Conservation (phyloP, 345 rosid species). For the Geranium rotundifolium region DNA sequence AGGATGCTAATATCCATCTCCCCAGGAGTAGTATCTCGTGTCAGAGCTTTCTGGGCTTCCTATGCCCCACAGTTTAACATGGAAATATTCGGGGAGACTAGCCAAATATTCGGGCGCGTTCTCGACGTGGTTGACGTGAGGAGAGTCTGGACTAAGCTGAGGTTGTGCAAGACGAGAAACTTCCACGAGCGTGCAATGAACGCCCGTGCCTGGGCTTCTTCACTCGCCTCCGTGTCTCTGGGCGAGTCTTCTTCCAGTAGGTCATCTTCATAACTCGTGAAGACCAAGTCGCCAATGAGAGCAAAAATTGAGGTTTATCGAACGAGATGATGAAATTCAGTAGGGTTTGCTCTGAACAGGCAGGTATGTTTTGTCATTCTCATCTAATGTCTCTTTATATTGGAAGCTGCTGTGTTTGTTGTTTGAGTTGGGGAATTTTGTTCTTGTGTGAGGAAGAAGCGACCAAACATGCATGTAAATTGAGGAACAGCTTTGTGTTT, state of each 20-base stretch:
- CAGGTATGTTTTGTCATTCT: no score
- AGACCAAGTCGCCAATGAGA: neutral
- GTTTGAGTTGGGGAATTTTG: conserved; percentile 17
- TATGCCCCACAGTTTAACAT: conserved; percentile 56
- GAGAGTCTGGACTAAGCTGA: conserved; percentile 67
- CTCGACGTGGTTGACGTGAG: conserved; percentile 71
- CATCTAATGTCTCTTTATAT: conserved; percentile 4
- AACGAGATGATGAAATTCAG: neutral
- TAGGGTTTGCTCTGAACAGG: neutral
- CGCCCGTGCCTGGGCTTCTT: conserved; percentile 80
- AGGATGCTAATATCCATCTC: conserved; percentile 31
- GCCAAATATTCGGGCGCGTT: conserved; percentile 53
- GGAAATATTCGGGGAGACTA: conserved; percentile 78
- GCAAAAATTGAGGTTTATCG: conserved; percentile 9
- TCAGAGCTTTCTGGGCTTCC: conserved; percentile 49
- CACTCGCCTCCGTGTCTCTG: conserved; percentile 75
- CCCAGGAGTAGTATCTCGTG: conserved; percentile 34
- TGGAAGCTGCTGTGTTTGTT: conserved; percentile 18
- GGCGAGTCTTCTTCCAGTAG: conserved; percentile 65
- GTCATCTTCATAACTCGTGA: conserved; percentile 20
- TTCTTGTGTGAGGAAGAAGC: conserved; percentile 20
- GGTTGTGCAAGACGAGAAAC: conserved; percentile 60
- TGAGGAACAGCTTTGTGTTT: conserved; percentile 28
- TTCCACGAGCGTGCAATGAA: conserved; percentile 68
- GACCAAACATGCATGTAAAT: conserved; percentile 47